These are phyloP conservation scores for Cytospora piceae DNA, from an alignment of 2,329 filamentous ascomycete genomes.

Conservation along the genomic window DNA sequence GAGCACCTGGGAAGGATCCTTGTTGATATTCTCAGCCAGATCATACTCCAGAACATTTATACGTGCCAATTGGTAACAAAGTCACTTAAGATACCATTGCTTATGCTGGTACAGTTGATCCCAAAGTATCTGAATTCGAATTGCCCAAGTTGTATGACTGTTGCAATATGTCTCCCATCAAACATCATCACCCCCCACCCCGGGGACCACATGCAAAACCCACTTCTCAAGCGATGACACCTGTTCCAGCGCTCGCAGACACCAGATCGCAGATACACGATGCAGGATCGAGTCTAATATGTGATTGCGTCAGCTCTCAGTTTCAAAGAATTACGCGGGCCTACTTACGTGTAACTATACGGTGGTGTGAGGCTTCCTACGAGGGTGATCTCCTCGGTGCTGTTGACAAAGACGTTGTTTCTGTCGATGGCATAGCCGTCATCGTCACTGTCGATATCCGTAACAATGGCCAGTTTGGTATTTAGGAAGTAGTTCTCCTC, in stretches of 20 bases:
- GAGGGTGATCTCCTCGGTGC: constrained; percentile 41
- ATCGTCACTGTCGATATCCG: constrained; percentile 49
- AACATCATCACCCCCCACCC: too few relatives aligned
- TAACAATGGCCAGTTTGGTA: constrained; percentile 46
- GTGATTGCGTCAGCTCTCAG: not conserved
- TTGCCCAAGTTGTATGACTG: too few relatives aligned
- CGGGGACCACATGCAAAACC: not conserved
- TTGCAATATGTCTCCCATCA: not conserved
- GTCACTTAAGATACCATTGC: too few relatives aligned
- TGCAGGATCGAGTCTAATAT: constrained; percentile 19
- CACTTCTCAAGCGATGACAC: constrained; percentile 13
- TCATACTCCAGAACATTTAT: too few relatives aligned
- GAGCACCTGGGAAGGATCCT: too few relatives aligned
- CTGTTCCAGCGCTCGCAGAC: constrained; percentile 19
- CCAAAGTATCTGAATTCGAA: too few relatives aligned
- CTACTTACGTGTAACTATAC: constrained; percentile 43
- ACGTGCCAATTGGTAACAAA: too few relatives aligned
- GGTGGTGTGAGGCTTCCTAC: constrained; percentile 39
- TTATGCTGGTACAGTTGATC: too few relatives aligned
- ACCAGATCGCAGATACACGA: constrained; percentile 21
- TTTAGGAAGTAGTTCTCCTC: constrained; percentile 54
- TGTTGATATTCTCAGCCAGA: too few relatives aligned
- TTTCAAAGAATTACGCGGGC: not conserved
- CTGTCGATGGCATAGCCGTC: constrained; percentile 48
- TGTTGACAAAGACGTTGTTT: constrained; percentile 50